These are phyloP conservation scores for Trematosphaeria pertusa DNA, from an alignment of 2,329 filamentous ascomycete genomes.

Conservation along the genomic window DNA sequence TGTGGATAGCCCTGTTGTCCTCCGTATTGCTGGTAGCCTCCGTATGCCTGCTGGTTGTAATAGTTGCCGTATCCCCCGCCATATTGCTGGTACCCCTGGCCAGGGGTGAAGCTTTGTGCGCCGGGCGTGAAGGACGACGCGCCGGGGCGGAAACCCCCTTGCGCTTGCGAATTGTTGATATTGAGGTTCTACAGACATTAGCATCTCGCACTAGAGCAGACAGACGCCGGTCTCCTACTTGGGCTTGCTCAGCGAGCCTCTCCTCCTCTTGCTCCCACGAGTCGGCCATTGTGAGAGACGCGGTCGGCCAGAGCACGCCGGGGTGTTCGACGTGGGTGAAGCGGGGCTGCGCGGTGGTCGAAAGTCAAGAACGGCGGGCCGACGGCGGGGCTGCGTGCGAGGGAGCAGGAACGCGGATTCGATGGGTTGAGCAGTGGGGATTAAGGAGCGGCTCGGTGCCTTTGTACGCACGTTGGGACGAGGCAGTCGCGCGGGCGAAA, in stretches of 20 bases:
- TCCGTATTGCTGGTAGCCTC: conserved; percentile 50
- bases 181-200: conserved; percentile 46
- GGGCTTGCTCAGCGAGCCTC: neutral
- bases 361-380: too few species aligned
- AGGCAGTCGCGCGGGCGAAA: conserved; percentile 24
- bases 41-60: conserved; percentile 38
- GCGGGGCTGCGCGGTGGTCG: too few species aligned
- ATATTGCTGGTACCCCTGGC: conserved; percentile 69
- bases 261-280: conserved; percentile 91
- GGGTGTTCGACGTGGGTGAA: too few species aligned
- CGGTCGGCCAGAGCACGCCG: too few species aligned
- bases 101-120: conserved; percentile 74
- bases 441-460: conserved; percentile 13
- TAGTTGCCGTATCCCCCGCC: conserved; percentile 60
- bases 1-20: conserved; percentile 41
- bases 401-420: conserved; percentile 9
- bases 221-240: too few species aligned
- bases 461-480: conserved; percentile 14
- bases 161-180: conserved; percentile 44
- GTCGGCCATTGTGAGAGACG: conserved; percentile 77
- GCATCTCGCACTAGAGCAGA: too few species aligned
- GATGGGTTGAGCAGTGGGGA: neutral
- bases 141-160: conserved; percentile 47
- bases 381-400: conserved; percentile 23
- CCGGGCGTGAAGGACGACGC: conserved; percentile 76